A percentile compares a stretch with the other conserved stretches of the same genome.
Evolutionary conservation across 805 yeast genomes (phyloP).

Genomic region (Saccharomycopsis sp.): DNA sequence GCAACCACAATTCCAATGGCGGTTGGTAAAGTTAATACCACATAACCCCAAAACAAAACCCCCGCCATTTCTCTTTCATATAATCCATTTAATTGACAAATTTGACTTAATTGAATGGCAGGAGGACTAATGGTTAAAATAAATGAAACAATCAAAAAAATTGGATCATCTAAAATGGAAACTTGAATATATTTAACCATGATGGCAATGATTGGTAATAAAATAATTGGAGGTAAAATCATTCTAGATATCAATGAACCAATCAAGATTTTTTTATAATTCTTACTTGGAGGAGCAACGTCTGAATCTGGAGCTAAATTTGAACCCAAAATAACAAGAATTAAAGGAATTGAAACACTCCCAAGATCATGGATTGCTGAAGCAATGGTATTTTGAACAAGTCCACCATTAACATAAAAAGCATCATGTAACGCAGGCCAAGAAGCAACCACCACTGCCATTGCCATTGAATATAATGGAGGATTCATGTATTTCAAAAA

Average conservation of each 20-base stretch:
- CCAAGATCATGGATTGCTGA: constrained; percentile 58
- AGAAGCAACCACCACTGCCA: constrained; percentile 60
- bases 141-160: constrained; percentile 66
- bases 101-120: constrained; percentile 74
- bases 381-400: constrained; percentile 55
- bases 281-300: constrained; percentile 47
- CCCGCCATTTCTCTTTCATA: constrained; percentile 79
- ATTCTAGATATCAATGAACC: constrained; percentile 68
- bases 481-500: constrained; percentile 55
- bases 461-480: constrained; percentile 70
- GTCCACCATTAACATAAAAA: constrained; percentile 50
- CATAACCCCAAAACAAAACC: constrained; percentile 76
- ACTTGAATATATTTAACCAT: constrained; percentile 53
- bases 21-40: constrained; percentile 62
- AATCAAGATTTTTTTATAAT: constrained; percentile 50
- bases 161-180: constrained; percentile 72
- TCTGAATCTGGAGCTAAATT: constrained; percentile 61
- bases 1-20: constrained; percentile 63
- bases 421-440: constrained; percentile 45
- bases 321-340: constrained; percentile 69
- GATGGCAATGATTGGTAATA: constrained; percentile 56
- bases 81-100: constrained; percentile 64
- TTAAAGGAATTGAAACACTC: constrained; percentile 66
- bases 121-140: constrained; percentile 73
- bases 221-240: constrained; percentile 62